Conservation (phyloP, 1,284 basidiomycete species). For the Ganoderma boninense region DNA sequence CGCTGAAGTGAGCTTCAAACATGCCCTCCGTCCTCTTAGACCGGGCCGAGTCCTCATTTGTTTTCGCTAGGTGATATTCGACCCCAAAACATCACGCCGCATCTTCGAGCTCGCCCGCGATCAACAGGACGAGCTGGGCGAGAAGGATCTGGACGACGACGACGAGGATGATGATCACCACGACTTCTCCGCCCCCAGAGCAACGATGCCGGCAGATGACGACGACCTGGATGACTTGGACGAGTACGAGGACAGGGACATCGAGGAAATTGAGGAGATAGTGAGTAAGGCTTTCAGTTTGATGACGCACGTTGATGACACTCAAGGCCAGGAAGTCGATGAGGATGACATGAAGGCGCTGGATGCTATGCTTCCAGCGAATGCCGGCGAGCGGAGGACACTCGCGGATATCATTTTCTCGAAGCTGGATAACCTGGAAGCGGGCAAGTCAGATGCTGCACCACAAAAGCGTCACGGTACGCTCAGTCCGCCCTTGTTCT, state of each 20-base stretch:
- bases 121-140: conserved; percentile 91
- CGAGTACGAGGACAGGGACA: conserved; percentile 57
- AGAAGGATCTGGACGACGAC: conserved; percentile 57
- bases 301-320: conserved; percentile 22
- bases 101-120: conserved; percentile 94
- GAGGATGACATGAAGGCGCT: conserved; percentile 86
- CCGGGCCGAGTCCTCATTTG: neutral
- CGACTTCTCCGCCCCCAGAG: conserved; percentile 44
- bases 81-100: conserved; percentile 87
- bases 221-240: conserved; percentile 59
- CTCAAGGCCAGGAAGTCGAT: conserved; percentile 80
- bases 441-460: conserved; percentile 58
- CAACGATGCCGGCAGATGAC: conserved; percentile 40
- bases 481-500: conserved; percentile 21
- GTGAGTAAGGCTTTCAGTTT: conserved; percentile 49
- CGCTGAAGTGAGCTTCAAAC: conserved; percentile 56
- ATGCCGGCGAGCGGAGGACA: conserved; percentile 79
- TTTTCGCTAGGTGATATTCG: conserved; percentile 69
- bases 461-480: conserved; percentile 67
- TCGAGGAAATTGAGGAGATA: conserved; percentile 64
- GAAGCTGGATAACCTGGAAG: conserved; percentile 78
- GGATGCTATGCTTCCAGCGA: conserved; percentile 80
- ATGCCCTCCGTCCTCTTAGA: neutral
- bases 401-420: conserved; percentile 96
- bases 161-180: conserved; percentile 48